A percentile compares a stretch with the other conserved stretches of the same genome.
Evolutionary conservation across 352 stramenopile genomes (phyloP).

Genomic region (Aphanomyces stellatus): DNA sequence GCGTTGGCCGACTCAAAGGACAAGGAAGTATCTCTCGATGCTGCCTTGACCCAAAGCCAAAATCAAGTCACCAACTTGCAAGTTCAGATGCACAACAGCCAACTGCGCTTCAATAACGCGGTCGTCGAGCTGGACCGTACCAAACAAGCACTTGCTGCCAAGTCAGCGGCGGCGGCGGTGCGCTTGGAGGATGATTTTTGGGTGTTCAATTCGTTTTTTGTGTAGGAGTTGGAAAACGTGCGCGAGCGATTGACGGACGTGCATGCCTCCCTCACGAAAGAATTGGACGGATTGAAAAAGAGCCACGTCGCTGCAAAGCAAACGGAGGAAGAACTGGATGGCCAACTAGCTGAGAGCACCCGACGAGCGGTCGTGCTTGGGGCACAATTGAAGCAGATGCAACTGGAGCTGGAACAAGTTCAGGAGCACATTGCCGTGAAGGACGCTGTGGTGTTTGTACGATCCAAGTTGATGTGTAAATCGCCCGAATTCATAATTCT

Average conservation of each 20-base stretch:
- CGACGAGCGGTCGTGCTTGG: not conserved
- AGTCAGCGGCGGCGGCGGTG: not conserved
- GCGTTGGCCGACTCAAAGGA: not conserved
- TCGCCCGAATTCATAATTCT: not conserved
- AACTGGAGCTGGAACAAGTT: not conserved
- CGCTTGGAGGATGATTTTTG: not conserved
- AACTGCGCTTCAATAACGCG: not conserved
- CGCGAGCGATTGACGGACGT: not conserved
- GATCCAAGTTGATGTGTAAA: no score
- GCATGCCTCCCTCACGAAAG: not conserved
- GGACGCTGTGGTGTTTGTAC: not conserved
- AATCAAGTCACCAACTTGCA: not conserved
- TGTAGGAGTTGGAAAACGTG: constrained; percentile 4
- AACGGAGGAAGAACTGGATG: not conserved
- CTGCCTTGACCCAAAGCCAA: not conserved
- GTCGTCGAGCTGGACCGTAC: not conserved
- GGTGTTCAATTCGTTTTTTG: not conserved
- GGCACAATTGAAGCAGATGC: not conserved
- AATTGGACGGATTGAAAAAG: not conserved
- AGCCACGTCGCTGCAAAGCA: not conserved
- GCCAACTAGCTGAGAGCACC: not conserved
- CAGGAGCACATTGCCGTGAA: constrained; percentile 5
- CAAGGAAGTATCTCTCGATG: not conserved
- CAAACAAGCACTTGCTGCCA: not conserved
- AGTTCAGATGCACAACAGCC: not conserved